phyloP scores from a whole-genome alignment of 2,329 filamentous ascomycete species.

The Talaromyces sp. region DNA sequence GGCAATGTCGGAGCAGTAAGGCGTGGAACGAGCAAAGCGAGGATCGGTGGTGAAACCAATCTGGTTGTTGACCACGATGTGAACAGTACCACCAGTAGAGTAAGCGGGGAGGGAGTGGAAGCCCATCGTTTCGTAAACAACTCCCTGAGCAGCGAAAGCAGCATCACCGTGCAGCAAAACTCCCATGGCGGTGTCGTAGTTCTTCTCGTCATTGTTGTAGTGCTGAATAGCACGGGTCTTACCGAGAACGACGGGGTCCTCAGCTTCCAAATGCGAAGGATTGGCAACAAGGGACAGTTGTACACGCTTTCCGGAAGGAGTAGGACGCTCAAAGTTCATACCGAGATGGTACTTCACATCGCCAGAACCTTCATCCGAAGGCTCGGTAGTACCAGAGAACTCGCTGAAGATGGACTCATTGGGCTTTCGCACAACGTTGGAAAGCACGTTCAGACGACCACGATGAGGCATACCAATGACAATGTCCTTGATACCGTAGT shows the following conservation, averaged over 20 bases:
- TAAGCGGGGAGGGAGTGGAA: slow-evolving; percentile 95
- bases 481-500: slow-evolving; percentile 98
- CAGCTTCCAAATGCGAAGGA: slow-evolving; percentile 94
- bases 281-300: slow-evolving; percentile 98
- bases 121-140: slow-evolving; percentile 97
- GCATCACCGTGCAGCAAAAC: slow-evolving; percentile 96
- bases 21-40: slow-evolving; percentile 91
- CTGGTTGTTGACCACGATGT: slow-evolving; percentile 98
- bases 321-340: slow-evolving; percentile 99
- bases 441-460: slow-evolving; percentile 94
- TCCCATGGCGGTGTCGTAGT: slow-evolving; percentile 86
- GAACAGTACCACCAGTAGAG: slow-evolving; percentile 94
- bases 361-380: slow-evolving; percentile 90
- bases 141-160: slow-evolving; percentile 90
- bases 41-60: slow-evolving; percentile 99
- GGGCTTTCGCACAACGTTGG: slow-evolving; percentile 97
- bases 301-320: slow-evolving; percentile 97
- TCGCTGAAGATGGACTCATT: slow-evolving; percentile 99
- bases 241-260: slow-evolving; percentile 94
- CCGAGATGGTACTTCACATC: slow-evolving; percentile 99
- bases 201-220: slow-evolving; percentile 94
- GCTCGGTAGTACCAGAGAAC: slow-evolving; percentile 81
- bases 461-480: slow-evolving; percentile 99
- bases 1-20: slow-evolving; percentile 98
- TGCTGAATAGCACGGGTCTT: slow-evolving; percentile 98